phyloP scores from a whole-genome alignment of 805 yeast species.

The Blastobotrys robertii region DNA sequence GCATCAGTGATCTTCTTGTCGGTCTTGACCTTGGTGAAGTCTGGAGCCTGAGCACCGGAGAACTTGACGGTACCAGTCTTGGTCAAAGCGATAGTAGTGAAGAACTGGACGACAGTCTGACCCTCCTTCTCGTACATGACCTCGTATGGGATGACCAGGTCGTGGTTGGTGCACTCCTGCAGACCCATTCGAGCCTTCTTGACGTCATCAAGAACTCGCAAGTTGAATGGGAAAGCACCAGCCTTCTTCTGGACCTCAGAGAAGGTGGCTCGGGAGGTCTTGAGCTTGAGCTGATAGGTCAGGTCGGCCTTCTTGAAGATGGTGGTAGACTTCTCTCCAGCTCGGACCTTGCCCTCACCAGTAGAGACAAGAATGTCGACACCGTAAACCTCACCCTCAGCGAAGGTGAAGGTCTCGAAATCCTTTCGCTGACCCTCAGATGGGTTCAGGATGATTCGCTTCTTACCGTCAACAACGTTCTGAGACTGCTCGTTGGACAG shows the following conservation, averaged over 20 bases:
- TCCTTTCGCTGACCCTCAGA: constrained; percentile 52
- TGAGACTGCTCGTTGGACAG: constrained; percentile 60
- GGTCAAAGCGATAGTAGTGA: constrained; percentile 67
- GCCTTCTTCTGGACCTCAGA: constrained; percentile 59
- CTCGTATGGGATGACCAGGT: constrained; percentile 58
- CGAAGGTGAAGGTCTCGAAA: constrained; percentile 56
- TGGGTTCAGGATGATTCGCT: constrained; percentile 70
- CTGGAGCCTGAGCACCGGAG: constrained; percentile 40
- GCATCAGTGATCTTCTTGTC: constrained; percentile 48
- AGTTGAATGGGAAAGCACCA: constrained; percentile 59
- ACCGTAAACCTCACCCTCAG: constrained; percentile 70
- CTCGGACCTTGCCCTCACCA: constrained; percentile 59
- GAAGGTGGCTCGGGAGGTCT: constrained; percentile 56
- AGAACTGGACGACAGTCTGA: constrained; percentile 58
- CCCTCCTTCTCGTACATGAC: constrained; percentile 58
- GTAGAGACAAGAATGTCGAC: constrained; percentile 60
- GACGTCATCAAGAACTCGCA: constrained; percentile 57
- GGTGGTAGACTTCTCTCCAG: constrained; percentile 51
- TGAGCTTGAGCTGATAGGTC: constrained; percentile 58
- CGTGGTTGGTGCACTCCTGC: constrained; percentile 61
- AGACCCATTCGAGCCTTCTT: constrained; percentile 66
- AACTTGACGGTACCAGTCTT: constrained; percentile 60
- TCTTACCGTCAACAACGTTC: constrained; percentile 61
- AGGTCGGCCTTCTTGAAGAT: constrained; percentile 64
- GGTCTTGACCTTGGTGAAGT: constrained; percentile 44